Conservation (phyloP, 2,329 filamentous ascomycete genomes). For the Davidsoniella neocaledoniae region DNA sequence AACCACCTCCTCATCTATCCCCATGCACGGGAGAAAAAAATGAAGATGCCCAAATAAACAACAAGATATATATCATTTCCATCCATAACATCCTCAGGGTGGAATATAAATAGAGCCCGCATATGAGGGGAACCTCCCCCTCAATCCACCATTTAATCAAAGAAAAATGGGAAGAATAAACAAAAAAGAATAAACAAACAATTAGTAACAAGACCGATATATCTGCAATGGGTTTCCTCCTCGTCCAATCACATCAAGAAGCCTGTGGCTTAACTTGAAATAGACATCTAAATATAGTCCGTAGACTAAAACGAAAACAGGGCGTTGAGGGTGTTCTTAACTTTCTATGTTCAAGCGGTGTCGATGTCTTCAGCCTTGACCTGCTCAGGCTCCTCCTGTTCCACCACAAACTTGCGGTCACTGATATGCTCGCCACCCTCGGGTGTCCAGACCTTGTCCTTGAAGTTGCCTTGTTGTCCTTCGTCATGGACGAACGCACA, state of each 20-base stretch:
- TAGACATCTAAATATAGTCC: too few species aligned
- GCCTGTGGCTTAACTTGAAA: not conserved
- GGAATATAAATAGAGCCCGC: not conserved
- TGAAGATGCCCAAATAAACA: not conserved
- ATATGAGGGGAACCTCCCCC: too few species aligned
- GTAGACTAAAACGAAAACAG: too few species aligned
- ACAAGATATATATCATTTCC: not conserved
- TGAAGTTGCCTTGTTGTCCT: conserved; percentile 70
- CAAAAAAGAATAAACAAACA: not conserved
- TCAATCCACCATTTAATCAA: too few species aligned
- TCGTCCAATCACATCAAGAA: not conserved
- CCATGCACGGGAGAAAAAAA: not conserved
- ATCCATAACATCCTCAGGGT: not conserved
- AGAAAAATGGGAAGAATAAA: not conserved
- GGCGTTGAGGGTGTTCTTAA: not conserved
- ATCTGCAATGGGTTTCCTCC: not conserved
- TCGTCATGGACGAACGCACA: conserved; percentile 85
- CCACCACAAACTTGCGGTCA: conserved; percentile 64
- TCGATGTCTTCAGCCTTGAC: conserved; percentile 24
- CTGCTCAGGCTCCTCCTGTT: conserved; percentile 19
- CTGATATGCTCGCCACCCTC: conserved; percentile 50
- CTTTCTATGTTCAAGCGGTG: conserved; percentile 18
- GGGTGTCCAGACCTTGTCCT: conserved; percentile 83
- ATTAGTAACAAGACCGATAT: too few species aligned
- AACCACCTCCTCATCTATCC: too few species aligned